Evolutionary conservation across 208 protist species (phyloP).

Genomic region (Wallacemonas rigidus): DNA sequence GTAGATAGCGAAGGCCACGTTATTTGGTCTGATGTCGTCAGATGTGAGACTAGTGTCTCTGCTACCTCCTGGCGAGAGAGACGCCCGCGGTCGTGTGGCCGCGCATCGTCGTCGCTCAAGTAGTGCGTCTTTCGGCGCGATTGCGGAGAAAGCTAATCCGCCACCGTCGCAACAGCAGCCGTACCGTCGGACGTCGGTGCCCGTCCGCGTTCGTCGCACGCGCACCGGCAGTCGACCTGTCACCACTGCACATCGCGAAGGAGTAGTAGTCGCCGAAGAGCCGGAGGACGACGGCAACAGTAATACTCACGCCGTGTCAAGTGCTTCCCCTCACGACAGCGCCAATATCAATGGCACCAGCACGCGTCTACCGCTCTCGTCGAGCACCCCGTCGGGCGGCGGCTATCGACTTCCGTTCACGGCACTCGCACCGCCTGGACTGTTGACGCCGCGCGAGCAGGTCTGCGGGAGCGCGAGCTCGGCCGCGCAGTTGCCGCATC

Average conservation of each 20-base stretch:
- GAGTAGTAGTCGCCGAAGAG: neutral
- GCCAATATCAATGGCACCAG: neutral
- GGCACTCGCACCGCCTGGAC: conserved; percentile 3
- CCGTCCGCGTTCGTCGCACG: conserved; percentile 38
- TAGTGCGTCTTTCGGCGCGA: conserved; percentile 4
- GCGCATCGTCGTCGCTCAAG: neutral
- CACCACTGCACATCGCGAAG: neutral
- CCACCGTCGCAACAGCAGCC: neutral
- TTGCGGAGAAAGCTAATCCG: neutral
- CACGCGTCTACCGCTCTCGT: conserved; percentile 8
- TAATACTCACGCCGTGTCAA: neutral
- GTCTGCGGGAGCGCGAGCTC: neutral
- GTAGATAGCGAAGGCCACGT: neutral
- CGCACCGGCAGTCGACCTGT: conserved; percentile 31
- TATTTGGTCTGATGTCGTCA: conserved; percentile 3
- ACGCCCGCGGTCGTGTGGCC: neutral
- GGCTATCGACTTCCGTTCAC: neutral
- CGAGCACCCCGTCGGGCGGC: neutral
- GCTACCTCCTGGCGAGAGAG: neutral
- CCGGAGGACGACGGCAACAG: neutral
- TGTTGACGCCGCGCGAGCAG: conserved; percentile 9
- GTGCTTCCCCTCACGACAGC: neutral
- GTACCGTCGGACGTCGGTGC: conserved; percentile 33
- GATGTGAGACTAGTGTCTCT: conserved; percentile 10
- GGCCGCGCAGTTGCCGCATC: conserved; percentile 10